Evolutionary conservation across 2,329 filamentous ascomycete species (phyloP).

Genomic region (Colletotrichum cereale): DNA sequence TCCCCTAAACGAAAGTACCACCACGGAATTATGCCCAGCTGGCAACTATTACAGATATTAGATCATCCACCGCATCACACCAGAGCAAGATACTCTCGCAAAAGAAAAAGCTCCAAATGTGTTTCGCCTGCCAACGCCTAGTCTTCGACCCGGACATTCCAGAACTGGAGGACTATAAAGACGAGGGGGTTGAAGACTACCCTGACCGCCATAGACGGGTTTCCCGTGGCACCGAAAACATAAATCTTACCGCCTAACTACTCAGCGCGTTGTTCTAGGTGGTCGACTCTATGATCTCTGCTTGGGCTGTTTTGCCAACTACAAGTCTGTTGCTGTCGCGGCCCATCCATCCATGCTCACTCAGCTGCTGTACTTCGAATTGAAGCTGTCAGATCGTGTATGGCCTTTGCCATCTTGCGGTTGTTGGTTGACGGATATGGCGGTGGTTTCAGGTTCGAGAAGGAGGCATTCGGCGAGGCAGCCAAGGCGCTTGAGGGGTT

Average conservation of each 20-base stretch:
- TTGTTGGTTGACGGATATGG: neutral
- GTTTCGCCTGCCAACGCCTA: too few relatives aligned
- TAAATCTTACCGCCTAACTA: neutral
- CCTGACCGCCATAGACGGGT: too few relatives aligned
- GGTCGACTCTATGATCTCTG: constrained; percentile 1
- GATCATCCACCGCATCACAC: too few relatives aligned
- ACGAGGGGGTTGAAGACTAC: too few relatives aligned
- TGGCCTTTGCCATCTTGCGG: constrained; percentile 42
- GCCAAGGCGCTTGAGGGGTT: neutral
- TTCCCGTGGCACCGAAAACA: too few relatives aligned
- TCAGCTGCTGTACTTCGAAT: constrained; percentile 64
- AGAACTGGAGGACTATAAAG: too few relatives aligned
- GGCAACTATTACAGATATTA: too few relatives aligned
- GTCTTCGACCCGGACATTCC: too few relatives aligned
- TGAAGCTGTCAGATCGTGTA: constrained; percentile 54
- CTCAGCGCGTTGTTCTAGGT: neutral
- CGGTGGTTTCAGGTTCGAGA: neutral
- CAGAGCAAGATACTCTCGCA: too few relatives aligned
- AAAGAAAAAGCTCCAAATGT: too few relatives aligned
- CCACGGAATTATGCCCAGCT: too few relatives aligned
- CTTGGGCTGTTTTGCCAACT: neutral
- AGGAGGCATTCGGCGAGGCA: neutral
- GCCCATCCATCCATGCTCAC: constrained; percentile 60
- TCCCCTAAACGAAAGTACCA: too few relatives aligned
- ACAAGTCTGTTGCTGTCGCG: neutral